Evolutionary conservation across 768 basidiomycete genomes (phyloP), one percentile per base, ranked within the genome.

Genomic region (Lentinula lateritia): DNA sequence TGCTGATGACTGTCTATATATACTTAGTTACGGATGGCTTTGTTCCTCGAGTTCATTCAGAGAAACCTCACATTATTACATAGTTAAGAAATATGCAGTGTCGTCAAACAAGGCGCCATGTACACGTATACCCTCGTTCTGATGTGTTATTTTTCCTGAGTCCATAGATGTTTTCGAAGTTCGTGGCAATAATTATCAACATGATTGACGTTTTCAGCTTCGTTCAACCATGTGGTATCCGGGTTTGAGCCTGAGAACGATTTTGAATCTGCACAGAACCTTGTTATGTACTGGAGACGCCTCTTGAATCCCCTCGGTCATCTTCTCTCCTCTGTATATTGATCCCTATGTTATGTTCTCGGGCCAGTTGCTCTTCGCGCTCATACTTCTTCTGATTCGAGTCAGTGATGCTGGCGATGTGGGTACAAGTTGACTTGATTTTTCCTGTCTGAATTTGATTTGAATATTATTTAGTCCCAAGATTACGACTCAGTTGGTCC

Each of bases 181-280:
- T 41, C 39, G 39, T 41, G 39, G 39, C 15, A 41, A 45, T 45
- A n/a, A 45, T 16, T 18, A 18, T n/a, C 7, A 7, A 18, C 9
- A 23, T 48, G 18, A 48, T 48, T 48, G 46, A 48, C 46, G 20
- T 20, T 20, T 48, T 48, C 46, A 23, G 5, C 20, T 48, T 23
- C 18, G 8, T 7, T 23, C 46, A 23, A 48, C 46, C 46, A 48
- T 48, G 46, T 48, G 46, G 46, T 48, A 20, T 20, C 46, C 46
- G 46, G 50, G 35, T 34, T 52, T n/a, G 50, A 12, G 34, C 53
- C 38, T 54, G 53, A 54, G 53, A 54, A 54, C 36, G 53, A 54
- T 54, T 10, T 23, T 36, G 28, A 28, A 28, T 28, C 28, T 28
- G 8, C 20, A 41, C 16, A 41, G 23, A 5, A 9, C 7, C 32